Evolutionary conservation across 2,329 filamentous ascomycete genomes (phyloP).

Genomic region (Ophiosphaerella herpotricha): DNA sequence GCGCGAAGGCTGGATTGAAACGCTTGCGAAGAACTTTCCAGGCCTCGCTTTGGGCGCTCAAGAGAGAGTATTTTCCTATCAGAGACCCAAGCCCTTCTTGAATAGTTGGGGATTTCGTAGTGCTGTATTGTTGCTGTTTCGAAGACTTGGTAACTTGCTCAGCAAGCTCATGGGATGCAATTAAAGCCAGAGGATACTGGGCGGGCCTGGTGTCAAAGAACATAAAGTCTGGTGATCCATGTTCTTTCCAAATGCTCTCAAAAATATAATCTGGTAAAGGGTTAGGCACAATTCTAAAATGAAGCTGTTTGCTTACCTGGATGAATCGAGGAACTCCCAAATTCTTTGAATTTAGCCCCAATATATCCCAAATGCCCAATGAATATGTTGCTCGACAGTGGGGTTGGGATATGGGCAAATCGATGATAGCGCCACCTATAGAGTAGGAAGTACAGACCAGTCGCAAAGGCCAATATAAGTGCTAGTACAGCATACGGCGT

Average conservation of each 20-base stretch:
- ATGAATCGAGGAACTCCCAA: constrained; percentile 32
- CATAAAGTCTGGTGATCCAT: constrained; percentile 33
- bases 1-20: constrained; percentile 46
- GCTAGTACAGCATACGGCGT: constrained; percentile 23
- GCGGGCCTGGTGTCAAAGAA: constrained; percentile 41
- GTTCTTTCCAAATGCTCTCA: constrained; percentile 29
- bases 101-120: constrained; percentile 43
- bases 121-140: constrained; percentile 36
- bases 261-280: constrained; percentile 38
- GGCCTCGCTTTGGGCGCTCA: constrained; percentile 30
- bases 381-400: constrained; percentile 27
- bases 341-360: constrained; percentile 28
- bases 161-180: constrained; percentile 40
- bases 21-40: constrained; percentile 44
- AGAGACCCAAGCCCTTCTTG: constrained; percentile 17
- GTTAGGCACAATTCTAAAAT: neutral
- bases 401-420: constrained; percentile 28
- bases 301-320: constrained; percentile 22
- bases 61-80: constrained; percentile 36
- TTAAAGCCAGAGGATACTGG: constrained; percentile 25
- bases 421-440: constrained; percentile 33
- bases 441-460: constrained; percentile 25
- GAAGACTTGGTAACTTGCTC: constrained; percentile 39
- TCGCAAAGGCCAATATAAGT: constrained; percentile 18
- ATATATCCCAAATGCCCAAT: constrained; percentile 35